Evolutionary conservation across 1,284 basidiomycete genomes (phyloP), one percentile per base, ranked within the genome.

Genomic region (Paramarasmius palmivorus): DNA sequence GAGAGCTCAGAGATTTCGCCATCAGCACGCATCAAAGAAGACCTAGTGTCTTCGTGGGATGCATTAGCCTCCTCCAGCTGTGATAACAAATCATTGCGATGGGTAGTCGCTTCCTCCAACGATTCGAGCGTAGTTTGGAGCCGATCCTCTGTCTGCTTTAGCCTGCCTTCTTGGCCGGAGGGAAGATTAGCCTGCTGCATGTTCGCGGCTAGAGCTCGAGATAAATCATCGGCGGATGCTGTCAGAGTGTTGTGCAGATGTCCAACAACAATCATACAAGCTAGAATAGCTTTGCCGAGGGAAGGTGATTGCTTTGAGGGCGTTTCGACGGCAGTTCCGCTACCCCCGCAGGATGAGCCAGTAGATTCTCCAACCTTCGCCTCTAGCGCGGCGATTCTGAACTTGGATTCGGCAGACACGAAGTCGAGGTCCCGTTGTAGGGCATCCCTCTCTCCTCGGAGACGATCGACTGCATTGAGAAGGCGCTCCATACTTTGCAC

Each of bases 351-450:
- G 29, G 50, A 37, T 19, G 9, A 48, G 3, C 25, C 34, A 8
- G 17, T 17, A 50, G 34, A 48, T 41, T 17, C 20, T 1, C 66
- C 64, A 14, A 81, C 66, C 56, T 82, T 76, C 12, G 73, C 73
- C 61, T 86, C 77, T 40, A 88, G 71, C 1, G 83, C 79, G 55
- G 87, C 77, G 7, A 85, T 75, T 3, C 82, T 75, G 62, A 91
- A 90, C 55, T 74, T 81, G 26, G 82, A 79, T 67, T 93, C 91
- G n/a, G 78, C 75, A 59, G 86, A 78, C 40, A 86, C 70, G 69
- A 91, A 93, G 39, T 88, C 78, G 14, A 92, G 66, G 53, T 85
- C 79, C 15, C 83, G 77, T 53, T 78, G 77, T n/a, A 90, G 74
- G 37, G 73, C 74, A 59, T 93, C 86, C 7, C 91, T 77, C 62